These are phyloP conservation scores for Solanum hybrid DNA, from an alignment of 305 asterid species.

Conservation along the genomic window DNA sequence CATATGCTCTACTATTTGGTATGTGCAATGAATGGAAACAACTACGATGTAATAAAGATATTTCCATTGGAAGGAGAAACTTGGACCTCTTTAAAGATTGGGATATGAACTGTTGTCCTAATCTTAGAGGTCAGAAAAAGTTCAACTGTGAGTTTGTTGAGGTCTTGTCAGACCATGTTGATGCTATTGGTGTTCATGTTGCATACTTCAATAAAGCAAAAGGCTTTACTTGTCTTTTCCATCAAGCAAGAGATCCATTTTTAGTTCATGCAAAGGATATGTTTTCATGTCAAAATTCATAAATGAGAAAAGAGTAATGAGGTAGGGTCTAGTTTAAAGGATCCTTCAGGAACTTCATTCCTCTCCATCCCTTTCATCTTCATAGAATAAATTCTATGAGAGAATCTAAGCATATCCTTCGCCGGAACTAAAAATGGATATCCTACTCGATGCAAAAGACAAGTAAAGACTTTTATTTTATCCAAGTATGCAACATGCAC, in stretches of 20 bases:
- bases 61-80: not conserved
- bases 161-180: not conserved
- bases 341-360: not conserved
- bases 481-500: not conserved
- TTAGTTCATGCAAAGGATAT: not conserved
- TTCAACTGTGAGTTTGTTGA: not conserved
- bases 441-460: not conserved
- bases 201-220: not conserved
- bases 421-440: constrained; percentile 11
- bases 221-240: not conserved
- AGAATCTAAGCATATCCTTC: constrained; percentile 13
- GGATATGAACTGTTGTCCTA: not conserved
- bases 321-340: not conserved
- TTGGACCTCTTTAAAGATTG: no score
- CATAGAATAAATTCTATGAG: not conserved
- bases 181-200: not conserved
- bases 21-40: not conserved
- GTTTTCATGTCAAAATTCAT: not conserved
- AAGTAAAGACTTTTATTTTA: not conserved
- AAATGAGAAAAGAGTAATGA: not conserved
- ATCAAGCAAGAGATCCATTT: not conserved
- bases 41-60: not conserved
- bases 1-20: not conserved
- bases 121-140: not conserved
- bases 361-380: not conserved